These are phyloP conservation scores for Symbiotaphrina buchneri DNA, from an alignment of 495 filamentous ascomycete genomes.

Conservation along the genomic window DNA sequence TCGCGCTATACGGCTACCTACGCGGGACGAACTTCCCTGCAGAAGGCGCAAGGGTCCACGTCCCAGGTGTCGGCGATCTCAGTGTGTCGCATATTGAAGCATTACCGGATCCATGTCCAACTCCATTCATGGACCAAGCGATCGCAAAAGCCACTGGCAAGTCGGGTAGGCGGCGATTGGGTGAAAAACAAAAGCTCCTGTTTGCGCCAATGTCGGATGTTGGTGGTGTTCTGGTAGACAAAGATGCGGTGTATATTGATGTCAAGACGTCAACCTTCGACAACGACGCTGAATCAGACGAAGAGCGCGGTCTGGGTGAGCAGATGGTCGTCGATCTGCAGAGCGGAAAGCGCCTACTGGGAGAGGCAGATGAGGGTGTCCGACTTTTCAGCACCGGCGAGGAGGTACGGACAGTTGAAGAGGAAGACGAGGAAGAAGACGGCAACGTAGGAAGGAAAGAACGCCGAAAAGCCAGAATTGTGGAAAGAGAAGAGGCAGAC, in stretches of 20 bases:
- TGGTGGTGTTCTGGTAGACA: constrained; percentile 68
- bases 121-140: constrained; percentile 71
- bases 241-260: constrained; percentile 63
- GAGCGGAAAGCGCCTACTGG: constrained; percentile 58
- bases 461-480: constrained; percentile 38
- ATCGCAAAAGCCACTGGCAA: constrained; percentile 66
- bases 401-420: constrained; percentile 34
- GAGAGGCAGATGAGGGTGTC: constrained; percentile 57
- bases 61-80: constrained; percentile 87
- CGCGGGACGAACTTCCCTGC: constrained; percentile 89
- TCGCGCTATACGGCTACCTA: constrained; percentile 84
- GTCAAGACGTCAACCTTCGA: constrained; percentile 59
- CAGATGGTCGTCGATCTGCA: constrained; percentile 83
- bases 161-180: constrained; percentile 45
- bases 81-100: constrained; percentile 64
- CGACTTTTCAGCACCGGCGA: constrained; percentile 64
- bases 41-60: constrained; percentile 68
- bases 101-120: constrained; percentile 86
- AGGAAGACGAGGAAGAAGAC: constrained; percentile 24
- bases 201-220: constrained; percentile 97
- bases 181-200: constrained; percentile 87
- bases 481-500: constrained; percentile 30
- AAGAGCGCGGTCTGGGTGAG: constrained; percentile 71
- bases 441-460: constrained; percentile 41
- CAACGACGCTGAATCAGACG: constrained; percentile 26